Evolutionary conservation across 169 alveolate genomes (phyloP).

Genomic region (Plasmodium knowlesi): DNA sequence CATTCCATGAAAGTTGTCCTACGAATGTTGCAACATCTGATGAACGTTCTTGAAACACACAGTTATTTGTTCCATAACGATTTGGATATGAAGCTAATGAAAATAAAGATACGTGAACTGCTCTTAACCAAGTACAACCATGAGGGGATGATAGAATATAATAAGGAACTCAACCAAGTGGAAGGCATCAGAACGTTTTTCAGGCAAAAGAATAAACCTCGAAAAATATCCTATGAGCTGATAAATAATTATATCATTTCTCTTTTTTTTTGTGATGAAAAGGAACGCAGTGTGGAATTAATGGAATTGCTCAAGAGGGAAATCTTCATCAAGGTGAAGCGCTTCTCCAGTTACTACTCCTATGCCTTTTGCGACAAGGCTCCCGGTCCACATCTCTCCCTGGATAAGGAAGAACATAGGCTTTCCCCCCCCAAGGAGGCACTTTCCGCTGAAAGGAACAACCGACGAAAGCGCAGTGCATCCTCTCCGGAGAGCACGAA

Average conservation of each 20-base stretch:
- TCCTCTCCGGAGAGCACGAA: not conserved
- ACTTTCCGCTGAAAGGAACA: not conserved
- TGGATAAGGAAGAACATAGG: not conserved
- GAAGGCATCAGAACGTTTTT: slow-evolving; percentile 18
- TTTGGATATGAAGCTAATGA: slow-evolving; percentile 38
- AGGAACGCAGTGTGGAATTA: slow-evolving; percentile 21
- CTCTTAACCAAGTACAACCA: slow-evolving; percentile 60
- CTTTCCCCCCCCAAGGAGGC: not conserved
- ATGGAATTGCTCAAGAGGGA: slow-evolving; percentile 35
- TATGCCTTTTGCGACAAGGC: not conserved
- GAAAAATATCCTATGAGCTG: slow-evolving; percentile 41
- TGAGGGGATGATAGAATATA: slow-evolving; percentile 8
- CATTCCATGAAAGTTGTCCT: not conserved
- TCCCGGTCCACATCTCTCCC: not conserved
- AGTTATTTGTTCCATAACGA: slow-evolving; percentile 1
- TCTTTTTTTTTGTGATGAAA: slow-evolving; percentile 20
- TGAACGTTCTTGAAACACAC: not conserved
- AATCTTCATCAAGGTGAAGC: slow-evolving; percentile 44
- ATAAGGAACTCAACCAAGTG: not conserved
- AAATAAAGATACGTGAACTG: slow-evolving; percentile 57
- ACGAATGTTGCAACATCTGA: slow-evolving; percentile 4
- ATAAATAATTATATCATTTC: slow-evolving; percentile 63
- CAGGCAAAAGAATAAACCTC: not conserved
- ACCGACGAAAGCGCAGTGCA: not conserved
- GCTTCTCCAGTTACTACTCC: not conserved